These are phyloP conservation scores for Colletotrichum siamense DNA, from an alignment of 2,329 filamentous ascomycete species.

Conservation along the genomic window DNA sequence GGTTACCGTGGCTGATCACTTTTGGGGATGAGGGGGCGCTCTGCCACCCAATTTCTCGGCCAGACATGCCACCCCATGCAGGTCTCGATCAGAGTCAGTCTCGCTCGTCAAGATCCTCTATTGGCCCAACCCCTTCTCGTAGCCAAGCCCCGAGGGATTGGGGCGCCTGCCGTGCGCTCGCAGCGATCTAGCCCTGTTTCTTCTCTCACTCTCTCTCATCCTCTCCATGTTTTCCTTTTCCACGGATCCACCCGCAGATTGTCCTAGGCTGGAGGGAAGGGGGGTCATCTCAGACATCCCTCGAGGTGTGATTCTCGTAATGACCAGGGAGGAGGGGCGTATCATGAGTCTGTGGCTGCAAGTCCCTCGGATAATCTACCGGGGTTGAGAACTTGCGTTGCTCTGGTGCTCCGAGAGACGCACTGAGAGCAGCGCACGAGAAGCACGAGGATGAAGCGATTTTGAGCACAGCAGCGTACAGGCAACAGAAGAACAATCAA, in stretches of 20 bases:
- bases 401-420: not conserved
- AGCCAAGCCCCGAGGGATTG: slow-evolving; percentile 15
- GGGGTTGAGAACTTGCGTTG: not conserved
- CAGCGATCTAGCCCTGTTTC: slow-evolving; percentile 1
- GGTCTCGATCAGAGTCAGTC: slow-evolving; percentile 20
- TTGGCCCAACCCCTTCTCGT: slow-evolving; percentile 12
- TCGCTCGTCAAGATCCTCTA: slow-evolving; percentile 18
- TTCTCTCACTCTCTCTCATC: slow-evolving; percentile 4
- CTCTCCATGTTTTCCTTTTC: not conserved
- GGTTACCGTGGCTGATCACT: not conserved
- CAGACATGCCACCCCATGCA: slow-evolving; percentile 19
- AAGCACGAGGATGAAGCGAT: not conserved
- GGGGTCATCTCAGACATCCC: not conserved
- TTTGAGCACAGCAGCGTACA: not conserved
- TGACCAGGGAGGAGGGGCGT: not conserved
- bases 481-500: not conserved
- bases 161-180: slow-evolving; percentile 13
- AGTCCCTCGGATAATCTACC: not conserved
- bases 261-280: not conserved
- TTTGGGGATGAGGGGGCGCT: not conserved
- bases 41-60: slow-evolving; percentile 16
- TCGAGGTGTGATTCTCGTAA: not conserved
- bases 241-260: slow-evolving; percentile 4
- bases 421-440: not conserved
- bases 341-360: not conserved